These are phyloP conservation scores for Chlamydomonas reinhardtii DNA, from an alignment of 163 green algal genomes.

Conservation along the genomic window DNA sequence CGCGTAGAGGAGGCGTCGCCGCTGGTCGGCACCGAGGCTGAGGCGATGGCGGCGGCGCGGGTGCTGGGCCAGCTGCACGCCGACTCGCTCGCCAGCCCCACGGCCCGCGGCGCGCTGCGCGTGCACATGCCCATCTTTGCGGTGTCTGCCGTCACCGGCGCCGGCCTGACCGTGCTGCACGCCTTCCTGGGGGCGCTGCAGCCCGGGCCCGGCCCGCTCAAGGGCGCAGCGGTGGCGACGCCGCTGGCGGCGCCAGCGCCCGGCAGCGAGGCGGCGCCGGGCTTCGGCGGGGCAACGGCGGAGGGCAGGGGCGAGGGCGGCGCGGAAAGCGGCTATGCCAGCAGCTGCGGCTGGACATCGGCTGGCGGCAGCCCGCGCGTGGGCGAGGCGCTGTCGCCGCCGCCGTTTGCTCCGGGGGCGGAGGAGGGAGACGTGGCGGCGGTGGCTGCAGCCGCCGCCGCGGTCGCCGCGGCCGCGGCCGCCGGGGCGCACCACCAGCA, in stretches of 20 bases:
- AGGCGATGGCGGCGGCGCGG: constrained; percentile 48
- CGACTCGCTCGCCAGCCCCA: constrained; percentile 16
- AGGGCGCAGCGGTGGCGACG: background rate
- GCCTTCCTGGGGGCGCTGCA: constrained; percentile 77
- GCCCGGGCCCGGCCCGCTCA: constrained; percentile 6
- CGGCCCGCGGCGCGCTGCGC: constrained; percentile 16
- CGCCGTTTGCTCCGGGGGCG: background rate
- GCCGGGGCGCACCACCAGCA: background rate
- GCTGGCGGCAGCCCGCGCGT: background rate
- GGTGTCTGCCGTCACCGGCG: constrained; percentile 75
- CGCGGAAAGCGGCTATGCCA: background rate
- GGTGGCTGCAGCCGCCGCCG: background rate
- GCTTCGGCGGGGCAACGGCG: no score
- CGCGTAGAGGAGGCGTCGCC: constrained; percentile 50
- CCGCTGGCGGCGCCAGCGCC: background rate
- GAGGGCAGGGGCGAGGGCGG: no score
- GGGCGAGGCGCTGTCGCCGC: background rate
- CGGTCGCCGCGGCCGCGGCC: background rate
- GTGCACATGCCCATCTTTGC: constrained; percentile 76
- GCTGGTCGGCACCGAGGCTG: constrained; percentile 51
- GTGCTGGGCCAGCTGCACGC: constrained; percentile 28
- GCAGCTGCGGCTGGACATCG: background rate
- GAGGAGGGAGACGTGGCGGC: no score
- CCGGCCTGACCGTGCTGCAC: constrained; percentile 79
- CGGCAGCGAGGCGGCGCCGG: background rate